Conservation (phyloP, 805 yeast species). For the Komagataella mondaviorum region DNA sequence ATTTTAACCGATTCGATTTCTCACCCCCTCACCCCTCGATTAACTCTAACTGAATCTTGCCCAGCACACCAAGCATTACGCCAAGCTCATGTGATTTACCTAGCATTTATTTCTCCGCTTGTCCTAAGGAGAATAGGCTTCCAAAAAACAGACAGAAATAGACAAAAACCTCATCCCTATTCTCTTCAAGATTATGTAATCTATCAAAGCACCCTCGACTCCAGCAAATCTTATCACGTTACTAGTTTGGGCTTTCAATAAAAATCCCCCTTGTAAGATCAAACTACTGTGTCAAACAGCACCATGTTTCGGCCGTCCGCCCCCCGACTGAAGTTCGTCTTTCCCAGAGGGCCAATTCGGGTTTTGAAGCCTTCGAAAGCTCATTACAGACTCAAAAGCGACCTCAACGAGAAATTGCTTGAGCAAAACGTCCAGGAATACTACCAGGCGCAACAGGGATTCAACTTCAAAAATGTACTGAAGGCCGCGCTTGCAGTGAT, state of each 20-base stretch:
- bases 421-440: neutral
- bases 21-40: too few species aligned
- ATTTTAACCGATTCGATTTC: too few species aligned
- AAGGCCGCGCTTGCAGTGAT: neutral
- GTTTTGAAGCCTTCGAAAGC: neutral
- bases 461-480: neutral
- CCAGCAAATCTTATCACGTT: neutral
- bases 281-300: neutral
- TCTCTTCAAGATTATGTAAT: neutral
- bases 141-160: too few species aligned
- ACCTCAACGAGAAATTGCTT: neutral
- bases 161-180: neutral
- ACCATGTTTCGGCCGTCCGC: neutral
- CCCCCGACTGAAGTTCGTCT: neutral
- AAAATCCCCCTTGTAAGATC: neutral
- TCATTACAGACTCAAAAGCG: neutral
- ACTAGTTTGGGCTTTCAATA: neutral
- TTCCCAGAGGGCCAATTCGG: neutral
- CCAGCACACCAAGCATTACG: neutral
- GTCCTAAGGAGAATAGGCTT: neutral
- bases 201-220: neutral
- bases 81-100: neutral
- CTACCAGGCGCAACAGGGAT: neutral
- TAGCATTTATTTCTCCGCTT: neutral
- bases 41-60: neutral